Base-by-base conservation (phyloP, 2,329 filamentous ascomycete genomes). In the Elsinoe batatas region DNA sequence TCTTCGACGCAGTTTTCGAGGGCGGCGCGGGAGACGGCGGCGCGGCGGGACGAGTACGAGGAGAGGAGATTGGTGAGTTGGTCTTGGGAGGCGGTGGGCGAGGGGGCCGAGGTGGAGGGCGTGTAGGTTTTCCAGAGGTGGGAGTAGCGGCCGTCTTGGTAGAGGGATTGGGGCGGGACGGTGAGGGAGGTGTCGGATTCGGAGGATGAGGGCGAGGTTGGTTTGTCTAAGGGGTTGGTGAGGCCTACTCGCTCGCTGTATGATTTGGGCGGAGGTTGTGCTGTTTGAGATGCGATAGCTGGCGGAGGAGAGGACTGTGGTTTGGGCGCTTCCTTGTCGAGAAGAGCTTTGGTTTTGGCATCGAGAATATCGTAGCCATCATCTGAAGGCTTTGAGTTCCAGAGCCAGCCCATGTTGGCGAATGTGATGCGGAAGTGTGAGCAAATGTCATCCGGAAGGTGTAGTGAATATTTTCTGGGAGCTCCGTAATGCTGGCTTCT, bases 51-150 rank as follows among this genome's bases (percentile, higher is more conserved):
- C 69, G 95, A 94, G 78, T 85, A 94, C 5, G 82, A 84, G 54
- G 91, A 85, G 53, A 96, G 75, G 56, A 97, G 83, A 67, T 88
- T 83, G 68, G 80, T 78, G 61, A 94, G 78, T 68, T 87, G 86
- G 67, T 95, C 90, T 64, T 89, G 83, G 37, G 80, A 82, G 67
- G 86, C 86, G 17, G 78, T 77, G 58, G 82, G 81, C 49, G 80
- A 77, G 64, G 91, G 85, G 58, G 94, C 73, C 56, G 86, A 76
- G 35, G 76, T 68, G 53, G 87, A 82, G 7, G 91, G 84, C 57
- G 80, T 80, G 76, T 98, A 98, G 57, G 81, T 88, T 72, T 90
- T 91, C 93, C 93, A 98, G 32, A 98, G 76, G 68, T 97, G 81
- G 56, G 91, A 89, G 71, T 87, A 88, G 58, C 85, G 80, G 60